Evolutionary conservation across 192 early-diverging fungal genomes (phyloP).

Genomic region (Coemansia sp.): DNA sequence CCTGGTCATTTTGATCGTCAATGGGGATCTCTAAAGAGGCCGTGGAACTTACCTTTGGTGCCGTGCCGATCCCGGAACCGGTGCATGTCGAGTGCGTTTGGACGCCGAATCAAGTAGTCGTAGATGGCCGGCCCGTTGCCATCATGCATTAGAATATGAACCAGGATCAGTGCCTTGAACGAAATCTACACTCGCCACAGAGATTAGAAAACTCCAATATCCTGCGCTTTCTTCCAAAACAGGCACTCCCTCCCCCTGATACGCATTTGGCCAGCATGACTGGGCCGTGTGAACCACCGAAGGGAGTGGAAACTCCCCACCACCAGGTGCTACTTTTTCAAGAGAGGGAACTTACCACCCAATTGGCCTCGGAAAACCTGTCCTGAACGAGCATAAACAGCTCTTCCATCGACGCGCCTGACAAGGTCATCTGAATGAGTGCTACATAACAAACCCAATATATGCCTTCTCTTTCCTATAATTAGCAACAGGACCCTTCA

Average conservation of each 20-base stretch:
- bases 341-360: slow-evolving; percentile 50
- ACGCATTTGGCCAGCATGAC: too few species aligned
- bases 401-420: slow-evolving; percentile 47
- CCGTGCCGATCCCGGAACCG: slow-evolving; percentile 52
- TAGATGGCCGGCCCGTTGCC: slow-evolving; percentile 40
- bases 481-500: neutral
- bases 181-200: slow-evolving; percentile 23
- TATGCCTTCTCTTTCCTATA: too few species aligned
- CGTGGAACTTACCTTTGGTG: too few species aligned
- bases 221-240: too few species aligned
- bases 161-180: slow-evolving; percentile 53
- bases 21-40: too few species aligned
- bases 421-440: slow-evolving; percentile 51
- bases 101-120: slow-evolving; percentile 39
- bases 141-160: slow-evolving; percentile 52
- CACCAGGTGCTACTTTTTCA: too few species aligned
- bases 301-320: too few species aligned
- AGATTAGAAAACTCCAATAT: neutral
- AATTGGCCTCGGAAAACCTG: slow-evolving; percentile 51
- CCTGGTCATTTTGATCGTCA: too few species aligned
- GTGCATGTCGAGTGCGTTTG: slow-evolving; percentile 44
- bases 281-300: neutral
- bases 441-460: slow-evolving; percentile 22
- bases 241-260: neutral
- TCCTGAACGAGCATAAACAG: slow-evolving; percentile 51